phyloP scores from a whole-genome alignment of 2,329 filamentous ascomycete genomes.

The Aspergillus uvarum region DNA sequence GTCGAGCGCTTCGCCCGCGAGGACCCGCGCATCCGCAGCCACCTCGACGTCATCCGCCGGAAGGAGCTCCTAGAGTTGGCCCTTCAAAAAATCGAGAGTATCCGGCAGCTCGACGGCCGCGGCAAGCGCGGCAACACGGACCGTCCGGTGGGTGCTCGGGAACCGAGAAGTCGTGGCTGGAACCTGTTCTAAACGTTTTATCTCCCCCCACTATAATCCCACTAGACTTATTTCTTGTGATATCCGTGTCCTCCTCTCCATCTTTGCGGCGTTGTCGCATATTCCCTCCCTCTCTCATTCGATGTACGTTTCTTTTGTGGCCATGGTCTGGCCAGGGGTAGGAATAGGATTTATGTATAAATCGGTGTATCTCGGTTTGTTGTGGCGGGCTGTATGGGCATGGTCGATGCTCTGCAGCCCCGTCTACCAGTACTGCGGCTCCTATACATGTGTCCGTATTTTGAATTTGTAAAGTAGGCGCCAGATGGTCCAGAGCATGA shows the following conservation, averaged over 20 bases:
- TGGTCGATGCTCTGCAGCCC: too few species aligned
- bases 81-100: conserved; percentile 89
- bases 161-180: conserved; percentile 43
- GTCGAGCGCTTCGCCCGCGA: conserved; percentile 90
- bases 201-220: neutral
- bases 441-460: too few species aligned
- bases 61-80: conserved; percentile 94
- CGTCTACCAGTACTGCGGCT: too few species aligned
- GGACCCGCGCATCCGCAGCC: conserved; percentile 82
- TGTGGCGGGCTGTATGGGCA: too few species aligned
- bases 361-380: neutral
- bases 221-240: neutral
- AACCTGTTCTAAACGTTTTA: conserved; percentile 41
- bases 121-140: conserved; percentile 57
- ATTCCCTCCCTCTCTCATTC: neutral
- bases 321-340: neutral
- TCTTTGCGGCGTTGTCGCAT: neutral
- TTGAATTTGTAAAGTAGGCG: too few species aligned
- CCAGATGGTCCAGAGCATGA: too few species aligned
- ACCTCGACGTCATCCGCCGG: conserved; percentile 85
- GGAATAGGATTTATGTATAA: neutral
- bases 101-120: conserved; percentile 77
- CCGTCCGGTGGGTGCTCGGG: conserved; percentile 35
- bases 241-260: neutral
- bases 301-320: neutral